Base-by-base conservation (phyloP, 106 monocot species). In the Platanthera guangdongensis region DNA sequence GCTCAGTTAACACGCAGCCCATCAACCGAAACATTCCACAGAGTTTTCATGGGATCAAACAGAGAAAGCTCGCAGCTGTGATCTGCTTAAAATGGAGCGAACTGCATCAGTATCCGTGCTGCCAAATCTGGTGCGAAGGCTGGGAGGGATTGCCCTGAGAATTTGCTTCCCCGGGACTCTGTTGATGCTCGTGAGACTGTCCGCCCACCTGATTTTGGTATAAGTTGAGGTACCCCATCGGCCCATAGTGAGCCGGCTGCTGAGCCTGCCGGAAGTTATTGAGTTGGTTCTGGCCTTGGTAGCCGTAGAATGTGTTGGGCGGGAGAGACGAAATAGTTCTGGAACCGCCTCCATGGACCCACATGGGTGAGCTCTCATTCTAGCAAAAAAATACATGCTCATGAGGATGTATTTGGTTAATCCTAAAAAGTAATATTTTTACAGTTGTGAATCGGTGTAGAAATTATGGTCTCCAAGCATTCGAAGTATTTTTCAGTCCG, bases 41-140 rank as follows among this genome's bases (percentile, higher is more conserved):
- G 19, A 51, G 51, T 19, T 22, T 72, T 51, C 72, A 22, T 14
- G 2, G 3, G 21, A 51, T 72, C 72, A 1, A 72, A 72, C 72
- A 49, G 50, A 50, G 16, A 18, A 18, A n/a, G 46, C 45, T 10
- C 12, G 22, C 25, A 25, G 6, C 7, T 21, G 52, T 22, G 9
- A 11, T 13, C 48, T 47, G 2, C 68, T 47, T 5, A 60, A 19
- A 8, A 8, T n/a, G 8, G 9, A 60, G 74, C 63, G 19, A 72
- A 4, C 52, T 11, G 47, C 51, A 46, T 90, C 80, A 99, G 82
- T 94, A 99, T 47, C 78, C 80, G 75, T 84, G 86, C 62, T 91
- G 88, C 97, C 97, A 92, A 47, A 89, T 81, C 76, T 94, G 97
- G 80, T 94, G 91, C 2, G 82, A 86, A 9, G 85, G 77, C 82